A percentile compares a stretch with the other conserved stretches of the same genome.
Conservation (phyloP, 2,329 filamentous ascomycete genomes). For the Thermoascus crustaceus region DNA sequence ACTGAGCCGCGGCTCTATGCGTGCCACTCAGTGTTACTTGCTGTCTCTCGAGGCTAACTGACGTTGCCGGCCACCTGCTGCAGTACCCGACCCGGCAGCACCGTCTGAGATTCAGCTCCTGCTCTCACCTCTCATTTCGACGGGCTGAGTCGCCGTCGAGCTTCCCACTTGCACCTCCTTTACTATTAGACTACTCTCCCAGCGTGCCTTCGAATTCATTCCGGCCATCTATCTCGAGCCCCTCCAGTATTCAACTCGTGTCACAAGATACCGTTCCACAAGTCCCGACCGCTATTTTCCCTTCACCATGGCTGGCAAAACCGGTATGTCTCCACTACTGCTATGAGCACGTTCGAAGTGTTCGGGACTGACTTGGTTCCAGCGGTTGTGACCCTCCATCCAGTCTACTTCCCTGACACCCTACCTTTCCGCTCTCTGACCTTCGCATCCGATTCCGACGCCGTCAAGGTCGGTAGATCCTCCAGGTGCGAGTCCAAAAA, state of each 20-base stretch:
- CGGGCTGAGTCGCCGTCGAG: no score
- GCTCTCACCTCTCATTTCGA: no score
- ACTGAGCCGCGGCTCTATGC: no score
- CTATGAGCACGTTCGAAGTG: background rate
- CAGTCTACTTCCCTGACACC: constrained; percentile 17
- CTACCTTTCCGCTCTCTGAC: constrained; percentile 24
- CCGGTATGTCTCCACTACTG: constrained; percentile 7
- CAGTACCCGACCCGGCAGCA: no score
- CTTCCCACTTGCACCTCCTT: no score
- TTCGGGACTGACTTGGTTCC: constrained; percentile 5
- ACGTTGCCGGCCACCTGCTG: no score
- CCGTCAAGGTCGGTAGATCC: constrained; percentile 32
- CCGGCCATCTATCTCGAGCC: constrained; percentile 4
- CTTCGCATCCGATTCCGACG: constrained; percentile 19
- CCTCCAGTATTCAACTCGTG: background rate
- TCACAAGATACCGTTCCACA: background rate
- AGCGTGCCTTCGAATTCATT: no score
- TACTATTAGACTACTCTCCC: no score
- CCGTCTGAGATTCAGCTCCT: no score
- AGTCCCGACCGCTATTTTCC: background rate
- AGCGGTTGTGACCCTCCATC: constrained; percentile 28
- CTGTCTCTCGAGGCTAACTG: no score
- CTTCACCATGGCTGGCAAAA: constrained; percentile 7
- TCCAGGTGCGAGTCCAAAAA: constrained; percentile 32
- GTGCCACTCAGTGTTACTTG: no score